These are phyloP conservation scores for Nicotiana sylvestris DNA, from an alignment of 257 asterid species.

Conservation along the genomic window DNA sequence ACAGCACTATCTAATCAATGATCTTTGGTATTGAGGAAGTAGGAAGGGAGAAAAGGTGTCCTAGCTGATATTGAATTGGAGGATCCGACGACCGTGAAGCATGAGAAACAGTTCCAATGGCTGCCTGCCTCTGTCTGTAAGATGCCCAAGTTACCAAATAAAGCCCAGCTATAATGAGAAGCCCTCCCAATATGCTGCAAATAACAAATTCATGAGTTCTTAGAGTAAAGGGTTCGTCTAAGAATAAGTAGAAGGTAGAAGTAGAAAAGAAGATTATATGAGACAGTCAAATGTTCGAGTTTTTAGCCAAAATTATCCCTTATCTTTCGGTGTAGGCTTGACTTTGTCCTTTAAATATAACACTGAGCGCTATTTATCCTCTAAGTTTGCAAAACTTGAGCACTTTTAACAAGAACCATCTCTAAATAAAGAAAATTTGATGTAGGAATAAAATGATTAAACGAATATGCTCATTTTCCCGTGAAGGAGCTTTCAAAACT, in stretches of 20 bases:
- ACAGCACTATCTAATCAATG: slow-evolving; percentile 37
- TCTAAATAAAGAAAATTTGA: neutral
- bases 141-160: slow-evolving; percentile 97
- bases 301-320: no score
- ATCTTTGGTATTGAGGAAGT: slow-evolving; percentile 51
- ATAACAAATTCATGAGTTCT: neutral
- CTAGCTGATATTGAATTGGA: slow-evolving; percentile 46
- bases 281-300: neutral
- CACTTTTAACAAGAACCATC: neutral
- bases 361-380: no score
- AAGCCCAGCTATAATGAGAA: slow-evolving; percentile 77
- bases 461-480: neutral
- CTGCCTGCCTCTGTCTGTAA: slow-evolving; percentile 45
- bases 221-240: neutral
- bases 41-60: slow-evolving; percentile 58
- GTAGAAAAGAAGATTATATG: neutral
- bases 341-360: no score
- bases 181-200: slow-evolving; percentile 84
- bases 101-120: slow-evolving; percentile 27
- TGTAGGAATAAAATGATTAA: neutral
- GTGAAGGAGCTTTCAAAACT: neutral
- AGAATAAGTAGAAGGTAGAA: neutral
- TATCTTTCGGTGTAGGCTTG: no score
- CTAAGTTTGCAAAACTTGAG: no score
- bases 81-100: slow-evolving; percentile 47